Conservation (phyloP, 2,329 filamentous ascomycete genomes). For the Ramichloridium luteum region DNA sequence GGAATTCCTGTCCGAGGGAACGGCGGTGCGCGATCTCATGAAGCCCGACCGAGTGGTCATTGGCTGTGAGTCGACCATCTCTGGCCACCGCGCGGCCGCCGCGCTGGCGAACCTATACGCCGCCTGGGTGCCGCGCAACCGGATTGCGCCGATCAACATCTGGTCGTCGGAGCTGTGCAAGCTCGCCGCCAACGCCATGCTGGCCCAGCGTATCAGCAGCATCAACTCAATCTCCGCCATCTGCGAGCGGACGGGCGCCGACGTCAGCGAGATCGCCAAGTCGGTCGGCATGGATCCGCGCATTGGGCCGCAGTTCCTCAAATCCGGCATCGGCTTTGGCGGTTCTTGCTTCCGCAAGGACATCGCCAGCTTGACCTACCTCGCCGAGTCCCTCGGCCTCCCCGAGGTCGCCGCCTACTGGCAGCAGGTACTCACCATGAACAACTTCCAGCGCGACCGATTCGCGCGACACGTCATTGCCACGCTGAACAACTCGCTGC, state of each 20-base stretch:
- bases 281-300: conserved; percentile 44
- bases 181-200: conserved; percentile 64
- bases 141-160: conserved; percentile 59
- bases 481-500: conserved; percentile 54
- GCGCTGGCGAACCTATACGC: conserved; percentile 54
- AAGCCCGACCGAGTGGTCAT: conserved; percentile 62
- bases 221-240: conserved; percentile 69
- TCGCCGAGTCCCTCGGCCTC: conserved; percentile 57
- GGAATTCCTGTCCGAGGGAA: conserved; percentile 67
- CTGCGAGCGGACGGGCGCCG: conserved; percentile 63
- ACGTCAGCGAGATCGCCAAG: conserved; percentile 56
- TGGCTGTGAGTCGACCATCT: conserved; percentile 50
- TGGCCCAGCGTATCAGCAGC: conserved; percentile 66
- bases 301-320: conserved; percentile 60
- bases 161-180: conserved; percentile 70
- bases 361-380: conserved; percentile 58
- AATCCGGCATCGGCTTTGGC: conserved; percentile 63
- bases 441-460: conserved; percentile 58
- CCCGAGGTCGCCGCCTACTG: conserved; percentile 64
- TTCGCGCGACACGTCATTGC: conserved; percentile 55
- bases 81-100: conserved; percentile 50
- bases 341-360: conserved; percentile 74
- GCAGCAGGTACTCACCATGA: conserved; percentile 60
- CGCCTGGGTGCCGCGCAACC: conserved; percentile 53
- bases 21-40: conserved; percentile 57